A percentile compares a stretch with the other conserved stretches of the same genome.
Conservation (phyloP, 1,284 basidiomycete genomes). For the Cerrena zonata region DNA sequence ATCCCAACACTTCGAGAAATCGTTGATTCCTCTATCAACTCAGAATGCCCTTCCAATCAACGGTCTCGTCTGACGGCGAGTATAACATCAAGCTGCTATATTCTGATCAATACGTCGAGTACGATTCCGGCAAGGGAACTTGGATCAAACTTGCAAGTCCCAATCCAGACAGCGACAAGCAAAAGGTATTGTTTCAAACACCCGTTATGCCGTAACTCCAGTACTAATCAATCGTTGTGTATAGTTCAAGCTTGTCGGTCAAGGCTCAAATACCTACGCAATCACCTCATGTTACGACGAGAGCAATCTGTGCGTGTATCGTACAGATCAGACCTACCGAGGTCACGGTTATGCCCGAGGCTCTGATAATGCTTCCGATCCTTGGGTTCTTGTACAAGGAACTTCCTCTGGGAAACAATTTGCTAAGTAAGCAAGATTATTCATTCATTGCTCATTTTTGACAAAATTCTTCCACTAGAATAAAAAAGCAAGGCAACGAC, state of each 20-base stretch:
- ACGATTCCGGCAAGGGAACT: neutral
- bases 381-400: neutral
- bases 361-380: neutral
- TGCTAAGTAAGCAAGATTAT: neutral
- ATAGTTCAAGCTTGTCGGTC: neutral
- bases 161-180: neutral
- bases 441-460: no score
- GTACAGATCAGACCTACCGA: neutral
- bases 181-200: neutral
- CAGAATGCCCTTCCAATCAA: neutral
- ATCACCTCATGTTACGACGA: neutral
- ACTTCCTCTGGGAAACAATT: neutral
- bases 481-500: neutral
- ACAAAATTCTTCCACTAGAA: no score
- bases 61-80: neutral
- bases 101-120: neutral
- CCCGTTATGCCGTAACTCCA: no score
- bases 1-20: no score
- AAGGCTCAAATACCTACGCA: neutral
- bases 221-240: neutral
- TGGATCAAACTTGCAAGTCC: neutral
- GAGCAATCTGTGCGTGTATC: neutral
- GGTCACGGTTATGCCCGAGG: neutral
- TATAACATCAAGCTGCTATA: neutral
- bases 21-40: neutral